Conservation (phyloP, 2,329 filamentous ascomycete genomes). For the Penicillium sp. region DNA sequence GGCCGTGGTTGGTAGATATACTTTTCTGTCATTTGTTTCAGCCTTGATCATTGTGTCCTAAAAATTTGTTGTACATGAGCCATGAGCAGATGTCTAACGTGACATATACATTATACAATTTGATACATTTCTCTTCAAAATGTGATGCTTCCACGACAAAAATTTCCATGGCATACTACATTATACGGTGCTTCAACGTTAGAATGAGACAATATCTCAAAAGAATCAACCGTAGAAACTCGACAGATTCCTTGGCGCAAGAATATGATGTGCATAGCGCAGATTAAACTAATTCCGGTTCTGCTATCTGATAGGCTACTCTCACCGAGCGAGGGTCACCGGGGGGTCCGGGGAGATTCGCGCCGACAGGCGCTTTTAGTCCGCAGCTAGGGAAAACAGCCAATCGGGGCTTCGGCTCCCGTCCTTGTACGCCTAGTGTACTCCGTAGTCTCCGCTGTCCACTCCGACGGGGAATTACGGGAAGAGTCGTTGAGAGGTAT, state of each 20-base stretch:
- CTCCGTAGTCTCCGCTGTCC: not conserved
- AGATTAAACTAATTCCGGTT: not conserved
- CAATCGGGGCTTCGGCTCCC: slow-evolving; percentile 1
- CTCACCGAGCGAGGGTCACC: not conserved
- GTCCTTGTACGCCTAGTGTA: not conserved
- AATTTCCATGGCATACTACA: not conserved
- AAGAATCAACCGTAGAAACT: not conserved
- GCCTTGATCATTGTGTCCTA: slow-evolving; percentile 9
- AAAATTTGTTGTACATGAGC: slow-evolving; percentile 23
- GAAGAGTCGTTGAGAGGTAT: not conserved
- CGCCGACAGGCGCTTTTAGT: not conserved
- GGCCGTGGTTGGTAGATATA: slow-evolving; percentile 72
- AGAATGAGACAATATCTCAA: not conserved
- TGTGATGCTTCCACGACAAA: not conserved
- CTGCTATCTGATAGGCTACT: not conserved
- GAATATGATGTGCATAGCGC: not conserved
- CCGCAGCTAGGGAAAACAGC: not conserved
- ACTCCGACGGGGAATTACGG: slow-evolving; percentile 1
- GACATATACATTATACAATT: slow-evolving; percentile 10
- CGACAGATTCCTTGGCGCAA: not conserved
- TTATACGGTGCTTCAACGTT: not conserved
- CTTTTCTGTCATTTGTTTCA: slow-evolving; percentile 6
- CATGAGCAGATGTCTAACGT: slow-evolving; percentile 17
- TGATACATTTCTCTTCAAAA: not conserved
- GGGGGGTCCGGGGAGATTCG: not conserved